A percentile compares a stretch with the other conserved stretches of the same genome.
Conservation (phyloP, 2,329 filamentous ascomycete species). For the Fusarium kyushuense region DNA sequence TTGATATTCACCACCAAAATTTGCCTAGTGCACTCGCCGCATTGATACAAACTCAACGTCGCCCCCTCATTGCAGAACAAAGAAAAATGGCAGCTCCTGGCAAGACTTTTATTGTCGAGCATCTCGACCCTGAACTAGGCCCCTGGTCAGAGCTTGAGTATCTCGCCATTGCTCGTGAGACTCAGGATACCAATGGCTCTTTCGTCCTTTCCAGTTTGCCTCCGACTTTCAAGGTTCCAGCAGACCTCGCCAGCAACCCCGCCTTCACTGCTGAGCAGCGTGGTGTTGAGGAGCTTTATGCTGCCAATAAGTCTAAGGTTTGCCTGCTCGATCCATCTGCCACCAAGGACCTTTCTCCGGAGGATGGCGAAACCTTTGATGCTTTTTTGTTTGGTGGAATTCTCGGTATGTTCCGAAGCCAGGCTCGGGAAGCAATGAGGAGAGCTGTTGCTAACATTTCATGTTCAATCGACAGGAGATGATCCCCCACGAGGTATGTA, state of each 20-base stretch:
- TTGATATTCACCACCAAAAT: conserved; percentile 20
- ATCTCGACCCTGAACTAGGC: conserved; percentile 94
- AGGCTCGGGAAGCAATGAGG: neutral
- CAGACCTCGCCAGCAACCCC: conserved; percentile 64
- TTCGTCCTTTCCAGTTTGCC: conserved; percentile 90
- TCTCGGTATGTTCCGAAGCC: conserved; percentile 70
- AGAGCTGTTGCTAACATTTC: conserved; percentile 27
- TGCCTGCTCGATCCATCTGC: conserved; percentile 92
- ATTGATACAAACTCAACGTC: conserved; percentile 11
- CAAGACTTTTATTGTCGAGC: conserved; percentile 93
- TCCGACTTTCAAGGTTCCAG: conserved; percentile 72
- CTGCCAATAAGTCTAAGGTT: conserved; percentile 77
- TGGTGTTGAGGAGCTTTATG: conserved; percentile 87
- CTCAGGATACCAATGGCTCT: conserved; percentile 70
- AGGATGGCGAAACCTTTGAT: conserved; percentile 86
- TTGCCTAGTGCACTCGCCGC: conserved; percentile 18
- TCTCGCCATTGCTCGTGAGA: conserved; percentile 85
- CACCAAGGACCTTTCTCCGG: conserved; percentile 81
- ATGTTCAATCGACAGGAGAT: conserved; percentile 71
- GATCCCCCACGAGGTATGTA: conserved; percentile 87
- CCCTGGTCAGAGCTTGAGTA: conserved; percentile 97
- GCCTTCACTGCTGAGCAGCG: conserved; percentile 78
- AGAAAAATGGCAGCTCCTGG: conserved; percentile 54
- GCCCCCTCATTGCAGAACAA: conserved; percentile 30
- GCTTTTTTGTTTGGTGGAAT: conserved; percentile 97